phyloP scores from a whole-genome alignment of 2,329 filamentous ascomycete genomes.

The Canariomyces notabilis region DNA sequence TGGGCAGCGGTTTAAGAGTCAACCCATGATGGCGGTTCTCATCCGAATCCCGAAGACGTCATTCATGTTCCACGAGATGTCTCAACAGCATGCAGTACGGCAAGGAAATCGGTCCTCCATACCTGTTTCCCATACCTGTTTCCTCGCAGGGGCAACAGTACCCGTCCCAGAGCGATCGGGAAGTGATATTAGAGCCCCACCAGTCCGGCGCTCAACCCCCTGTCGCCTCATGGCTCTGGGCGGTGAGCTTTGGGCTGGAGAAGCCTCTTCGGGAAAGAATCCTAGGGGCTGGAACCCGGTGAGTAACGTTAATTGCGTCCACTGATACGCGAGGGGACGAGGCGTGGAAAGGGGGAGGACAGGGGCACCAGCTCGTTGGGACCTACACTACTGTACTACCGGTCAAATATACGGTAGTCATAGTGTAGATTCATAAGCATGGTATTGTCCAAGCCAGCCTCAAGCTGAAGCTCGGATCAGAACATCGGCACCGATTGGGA shows the following conservation, averaged over 20 bases:
- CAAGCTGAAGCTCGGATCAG: too few species aligned
- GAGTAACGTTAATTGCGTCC: slow-evolving; percentile 10
- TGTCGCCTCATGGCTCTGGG: slow-evolving; percentile 15
- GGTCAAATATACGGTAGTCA: neutral
- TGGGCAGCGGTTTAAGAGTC: too few species aligned
- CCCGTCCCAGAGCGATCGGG: slow-evolving; percentile 11
- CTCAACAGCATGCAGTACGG: too few species aligned
- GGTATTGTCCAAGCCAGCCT: too few species aligned
- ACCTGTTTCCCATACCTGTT: too few species aligned
- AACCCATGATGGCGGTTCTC: neutral
- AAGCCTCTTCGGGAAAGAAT: slow-evolving; percentile 16
- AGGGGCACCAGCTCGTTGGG: slow-evolving; percentile 16
- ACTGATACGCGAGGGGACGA: slow-evolving; percentile 13
- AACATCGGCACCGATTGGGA: too few species aligned
- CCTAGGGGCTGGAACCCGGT: slow-evolving; percentile 14
- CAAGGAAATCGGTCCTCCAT: too few species aligned
- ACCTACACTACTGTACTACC: too few species aligned
- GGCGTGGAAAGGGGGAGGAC: slow-evolving; percentile 3
- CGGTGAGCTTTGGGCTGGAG: slow-evolving; percentile 20
- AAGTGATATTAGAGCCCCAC: slow-evolving; percentile 7
- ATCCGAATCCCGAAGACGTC: neutral
- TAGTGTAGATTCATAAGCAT: neutral
- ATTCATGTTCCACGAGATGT: neutral
- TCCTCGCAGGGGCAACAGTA: neutral
- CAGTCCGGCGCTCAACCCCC: slow-evolving; percentile 3